Conservation (phyloP, 352 stramenopile genomes). For the Peronosclerospora sorghi region DNA sequence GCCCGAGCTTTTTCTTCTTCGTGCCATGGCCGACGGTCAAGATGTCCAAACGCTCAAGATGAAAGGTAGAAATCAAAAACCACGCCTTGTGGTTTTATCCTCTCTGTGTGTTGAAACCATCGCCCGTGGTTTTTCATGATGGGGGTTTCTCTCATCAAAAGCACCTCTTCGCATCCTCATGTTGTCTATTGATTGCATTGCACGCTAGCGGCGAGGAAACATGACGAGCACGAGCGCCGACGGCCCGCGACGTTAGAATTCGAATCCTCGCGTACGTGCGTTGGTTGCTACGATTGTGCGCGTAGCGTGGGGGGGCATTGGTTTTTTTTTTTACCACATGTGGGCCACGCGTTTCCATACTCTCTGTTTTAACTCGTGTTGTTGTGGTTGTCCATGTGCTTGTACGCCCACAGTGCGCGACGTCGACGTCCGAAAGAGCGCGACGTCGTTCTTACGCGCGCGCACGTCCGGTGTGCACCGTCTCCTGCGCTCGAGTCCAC, state of each 20-base stretch:
- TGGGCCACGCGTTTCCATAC: neutral
- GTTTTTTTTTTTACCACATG: neutral
- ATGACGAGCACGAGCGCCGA: conserved; percentile 51
- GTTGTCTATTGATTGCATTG: no score
- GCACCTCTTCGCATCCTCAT: no score
- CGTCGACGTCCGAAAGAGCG: conserved; percentile 29
- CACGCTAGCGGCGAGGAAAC: conserved; percentile 46
- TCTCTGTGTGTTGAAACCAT: no score
- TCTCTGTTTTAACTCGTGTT: neutral
- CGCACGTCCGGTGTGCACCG: conserved; percentile 55
- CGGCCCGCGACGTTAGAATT: conserved; percentile 44
- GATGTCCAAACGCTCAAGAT: conserved; percentile 49
- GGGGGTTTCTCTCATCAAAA: no score
- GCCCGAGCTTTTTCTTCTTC: no score
- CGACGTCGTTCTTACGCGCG: conserved; percentile 39
- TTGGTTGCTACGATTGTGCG: no score
- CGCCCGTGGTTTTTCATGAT: no score
- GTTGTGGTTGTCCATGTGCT: neutral
- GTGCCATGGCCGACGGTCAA: conserved; percentile 24
- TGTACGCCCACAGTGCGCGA: conserved; percentile 25
- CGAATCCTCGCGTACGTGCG: conserved; percentile 48
- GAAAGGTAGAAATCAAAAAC: conserved; percentile 34
- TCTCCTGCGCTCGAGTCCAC: conserved; percentile 35
- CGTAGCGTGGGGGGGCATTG: neutral
- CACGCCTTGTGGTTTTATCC: neutral